Evolutionary conservation across 2,329 filamentous ascomycete genomes (phyloP), one percentile per base, ranked within the genome.

Genomic region (Thielaviopsis cerberus): DNA sequence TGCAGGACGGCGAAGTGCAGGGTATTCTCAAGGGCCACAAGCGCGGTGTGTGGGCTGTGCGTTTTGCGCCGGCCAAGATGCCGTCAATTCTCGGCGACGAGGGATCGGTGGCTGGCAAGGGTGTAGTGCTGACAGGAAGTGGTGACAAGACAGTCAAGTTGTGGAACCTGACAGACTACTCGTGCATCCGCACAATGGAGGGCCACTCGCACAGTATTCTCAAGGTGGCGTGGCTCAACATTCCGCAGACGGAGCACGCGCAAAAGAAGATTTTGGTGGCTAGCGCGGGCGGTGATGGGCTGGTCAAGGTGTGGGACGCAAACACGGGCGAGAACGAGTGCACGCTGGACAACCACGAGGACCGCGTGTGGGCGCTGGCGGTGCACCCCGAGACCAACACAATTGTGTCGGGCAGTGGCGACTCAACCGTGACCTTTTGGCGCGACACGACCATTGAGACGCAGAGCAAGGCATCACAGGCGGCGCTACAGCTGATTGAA

Each of bases 141-240:
- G 92, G 91, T 66, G 92, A 98, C 70, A 96, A 96, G 72, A 97
- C 88, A 0, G 80, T 97, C 66, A 94, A 94, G 69, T 78, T 98
- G 10, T 98, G 94, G 94, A 96, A 81, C 67, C 74, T 98, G 62
- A 79, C 84, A 1, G 90, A 95, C 70, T 98, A 96, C 71, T 88
- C 82, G 63, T 98, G 92, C 70, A 74, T 98, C 52, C 78, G 91
- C 59, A 97, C 92, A 0, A 92, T 97, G 58, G 94, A 98, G 70
- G 92, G 92, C 0, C 92, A 98, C 69, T 91, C 89, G 4, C 94
- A 97, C 72, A 95, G 87, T 65, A 86, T 98, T 2, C 75, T 98
- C 30, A 97, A 97, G 71, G 86, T 95, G 1, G 79, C 86, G 3
- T 98, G 92, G 92, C 75, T 98, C 4, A 79, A 76, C 53, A 69